These are phyloP conservation scores for Wickerhamiella cacticola DNA, from an alignment of 805 yeast species.

Conservation along the genomic window DNA sequence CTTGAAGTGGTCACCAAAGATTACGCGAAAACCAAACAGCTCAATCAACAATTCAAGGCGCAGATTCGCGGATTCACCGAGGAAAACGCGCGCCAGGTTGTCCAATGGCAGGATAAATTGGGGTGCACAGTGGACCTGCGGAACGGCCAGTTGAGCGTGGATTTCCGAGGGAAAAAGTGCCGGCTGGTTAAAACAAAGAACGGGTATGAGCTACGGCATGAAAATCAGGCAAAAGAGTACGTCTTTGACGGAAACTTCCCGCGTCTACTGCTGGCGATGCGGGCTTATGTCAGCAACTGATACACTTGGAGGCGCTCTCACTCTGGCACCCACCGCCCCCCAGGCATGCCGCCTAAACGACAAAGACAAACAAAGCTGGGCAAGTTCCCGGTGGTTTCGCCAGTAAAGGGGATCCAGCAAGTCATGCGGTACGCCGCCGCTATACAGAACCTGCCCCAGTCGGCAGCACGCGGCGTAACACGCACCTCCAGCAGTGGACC, in stretches of 20 bases:
- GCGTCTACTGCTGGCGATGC: conserved; percentile 2
- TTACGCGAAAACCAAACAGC: neutral
- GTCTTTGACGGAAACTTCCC: conserved; percentile 4
- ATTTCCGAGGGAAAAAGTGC: neutral
- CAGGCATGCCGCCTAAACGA: neutral
- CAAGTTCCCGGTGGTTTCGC: conserved; percentile 7
- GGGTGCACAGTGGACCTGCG: neutral
- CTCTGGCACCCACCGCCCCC: neutral
- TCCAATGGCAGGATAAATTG: neutral
- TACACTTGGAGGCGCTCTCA: neutral
- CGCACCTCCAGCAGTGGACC: neutral
- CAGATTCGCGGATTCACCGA: neutral
- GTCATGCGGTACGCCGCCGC: neutral
- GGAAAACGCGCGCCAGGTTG: neutral
- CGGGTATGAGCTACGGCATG: neutral
- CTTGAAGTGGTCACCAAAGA: neutral
- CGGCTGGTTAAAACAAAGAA: neutral
- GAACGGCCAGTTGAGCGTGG: neutral
- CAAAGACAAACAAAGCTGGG: neutral
- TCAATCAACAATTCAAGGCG: neutral
- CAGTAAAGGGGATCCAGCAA: neutral
- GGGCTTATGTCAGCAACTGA: neutral
- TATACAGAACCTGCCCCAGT: neutral
- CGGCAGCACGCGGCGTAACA: neutral
- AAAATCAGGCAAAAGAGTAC: neutral